Conservation (phyloP, 2,329 filamentous ascomycete species). For the Fusarium robinianum region DNA sequence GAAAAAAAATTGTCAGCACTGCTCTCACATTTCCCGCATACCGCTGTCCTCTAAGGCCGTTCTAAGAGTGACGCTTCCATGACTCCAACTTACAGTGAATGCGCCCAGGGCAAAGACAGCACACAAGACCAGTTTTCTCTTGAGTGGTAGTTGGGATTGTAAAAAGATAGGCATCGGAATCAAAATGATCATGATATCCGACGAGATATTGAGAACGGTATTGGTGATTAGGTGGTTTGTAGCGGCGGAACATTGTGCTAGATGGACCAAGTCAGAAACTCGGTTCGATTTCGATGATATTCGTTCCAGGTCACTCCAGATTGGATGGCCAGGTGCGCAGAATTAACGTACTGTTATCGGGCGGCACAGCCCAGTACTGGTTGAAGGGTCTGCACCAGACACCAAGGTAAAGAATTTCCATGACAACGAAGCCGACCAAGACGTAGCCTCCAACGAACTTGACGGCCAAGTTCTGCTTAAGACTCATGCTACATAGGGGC, state of each 20-base stretch:
- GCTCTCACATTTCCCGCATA: too few species aligned
- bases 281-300: neutral
- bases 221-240: conserved; percentile 63
- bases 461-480: conserved; percentile 53
- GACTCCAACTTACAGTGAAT: conserved; percentile 52
- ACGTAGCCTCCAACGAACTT: conserved; percentile 55
- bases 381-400: conserved; percentile 61
- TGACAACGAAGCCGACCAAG: conserved; percentile 51
- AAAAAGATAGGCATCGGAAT: conserved; percentile 60
- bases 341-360: conserved; percentile 48
- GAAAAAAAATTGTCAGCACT: conserved; percentile 11
- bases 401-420: conserved; percentile 54
- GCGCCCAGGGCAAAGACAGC: conserved; percentile 51
- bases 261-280: conserved; percentile 12
- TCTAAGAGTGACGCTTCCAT: too few species aligned
- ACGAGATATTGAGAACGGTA: conserved; percentile 62
- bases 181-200: conserved; percentile 62
- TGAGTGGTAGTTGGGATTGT: conserved; percentile 52
- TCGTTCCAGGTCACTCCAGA: too few species aligned
- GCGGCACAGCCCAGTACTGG: conserved; percentile 62
- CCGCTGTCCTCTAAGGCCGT: too few species aligned
- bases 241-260: conserved; percentile 61
- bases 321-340: too few species aligned
- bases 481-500: conserved; percentile 44
- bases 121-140: conserved; percentile 58